These are phyloP conservation scores for Fusarium sp. DNA, from an alignment of 2,329 filamentous ascomycete species.

Conservation along the genomic window DNA sequence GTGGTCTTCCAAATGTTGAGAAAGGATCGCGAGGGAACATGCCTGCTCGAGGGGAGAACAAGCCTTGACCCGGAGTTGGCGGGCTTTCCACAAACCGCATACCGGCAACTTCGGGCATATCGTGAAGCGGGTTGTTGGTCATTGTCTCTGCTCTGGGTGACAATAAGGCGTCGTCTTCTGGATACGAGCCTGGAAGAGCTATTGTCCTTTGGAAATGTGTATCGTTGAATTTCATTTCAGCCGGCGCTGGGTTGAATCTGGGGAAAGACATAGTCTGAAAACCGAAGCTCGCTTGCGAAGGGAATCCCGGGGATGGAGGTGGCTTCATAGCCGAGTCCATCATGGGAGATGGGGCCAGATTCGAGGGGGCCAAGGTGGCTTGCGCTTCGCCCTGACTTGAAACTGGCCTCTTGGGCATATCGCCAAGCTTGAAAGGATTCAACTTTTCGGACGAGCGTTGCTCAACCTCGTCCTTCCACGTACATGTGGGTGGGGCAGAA, in stretches of 20 bases:
- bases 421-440: constrained; percentile 35
- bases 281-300: constrained; percentile 54
- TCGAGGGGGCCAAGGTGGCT: constrained; percentile 14
- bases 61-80: constrained; percentile 62
- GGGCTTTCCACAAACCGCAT: constrained; percentile 65
- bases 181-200: constrained; percentile 48
- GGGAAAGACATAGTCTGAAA: constrained; percentile 54
- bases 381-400: constrained; percentile 45
- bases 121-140: constrained; percentile 73
- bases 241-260: constrained; percentile 34
- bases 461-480: constrained; percentile 64
- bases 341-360: constrained; percentile 21
- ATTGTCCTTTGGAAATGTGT: constrained; percentile 51
- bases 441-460: constrained; percentile 48
- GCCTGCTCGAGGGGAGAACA: constrained; percentile 64
- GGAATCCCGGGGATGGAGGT: constrained; percentile 60
- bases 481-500: constrained; percentile 72
- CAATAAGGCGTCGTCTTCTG: constrained; percentile 68
- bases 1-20: constrained; percentile 62
- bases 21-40: constrained; percentile 67
- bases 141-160: constrained; percentile 79
- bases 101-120: constrained; percentile 56
- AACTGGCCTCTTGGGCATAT: constrained; percentile 51
- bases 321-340: constrained; percentile 51
- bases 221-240: constrained; percentile 27